Base-by-base conservation (phyloP, 257 asterid genomes). In the Leptodermis oblonga region DNA sequence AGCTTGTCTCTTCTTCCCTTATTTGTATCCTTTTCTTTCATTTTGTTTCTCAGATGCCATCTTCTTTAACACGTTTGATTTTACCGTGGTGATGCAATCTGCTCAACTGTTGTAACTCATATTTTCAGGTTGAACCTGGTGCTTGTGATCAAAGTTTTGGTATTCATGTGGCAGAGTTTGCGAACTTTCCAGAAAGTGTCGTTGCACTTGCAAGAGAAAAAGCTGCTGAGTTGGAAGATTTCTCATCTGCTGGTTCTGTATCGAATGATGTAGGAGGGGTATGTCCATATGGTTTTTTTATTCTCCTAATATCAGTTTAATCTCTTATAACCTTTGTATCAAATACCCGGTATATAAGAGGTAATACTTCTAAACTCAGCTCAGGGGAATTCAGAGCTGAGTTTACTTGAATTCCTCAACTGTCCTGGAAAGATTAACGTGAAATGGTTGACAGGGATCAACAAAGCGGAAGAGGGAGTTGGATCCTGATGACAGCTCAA, bases 101-200 rank as follows among this genome's bases (percentile, higher is more conserved):
- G 62, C 60, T 62, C 42, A 59, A 9, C 34, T 18, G 45, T 75
- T 31, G 13, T 6, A 70, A 39, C 54, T 65, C 62, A 49, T 7
- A 49, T 76, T 74, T 83, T 68, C 82, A 93, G 99, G 96, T 93
- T 73, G 92, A 90, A 72, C 90, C 92, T 31, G 96, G 99, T 37
- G 91, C 99, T 52, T 93, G 99, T 71, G 99, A 93, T 85, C 99
- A 93, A 78, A 93, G 99, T 84, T 93, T 93, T 68, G 99, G 99
- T 48, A 90, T 93, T 72, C 99, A 90, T 76, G 99, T 93, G 54
- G 99, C 99, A 48, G 99, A 93, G 78, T 90, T 93, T 78, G 99
- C 99, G 22, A 90, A 93, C 74, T 93, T 93, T 74, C 99, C 99
- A 46, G 96, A 80, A 78, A 86, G 90, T 71, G 99, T 93, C 33